These are phyloP conservation scores for Quercus suber DNA, from an alignment of 306 rosid genomes.

Conservation along the genomic window DNA sequence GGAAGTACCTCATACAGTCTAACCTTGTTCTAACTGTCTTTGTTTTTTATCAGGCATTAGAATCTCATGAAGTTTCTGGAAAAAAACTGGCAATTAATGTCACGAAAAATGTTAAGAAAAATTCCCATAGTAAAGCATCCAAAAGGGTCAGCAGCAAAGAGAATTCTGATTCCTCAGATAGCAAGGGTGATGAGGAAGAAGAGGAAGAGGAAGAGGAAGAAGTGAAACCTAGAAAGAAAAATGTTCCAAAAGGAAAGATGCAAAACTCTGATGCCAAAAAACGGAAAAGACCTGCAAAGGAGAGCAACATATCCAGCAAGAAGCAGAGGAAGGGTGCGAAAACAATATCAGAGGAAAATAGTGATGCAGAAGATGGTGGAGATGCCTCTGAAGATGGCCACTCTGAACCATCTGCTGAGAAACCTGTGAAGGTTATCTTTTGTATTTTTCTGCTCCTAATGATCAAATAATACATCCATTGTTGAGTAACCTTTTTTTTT, in stretches of 20 bases:
- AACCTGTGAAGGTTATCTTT: slow-evolving; percentile 57
- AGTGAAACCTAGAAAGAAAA: slow-evolving; percentile 61
- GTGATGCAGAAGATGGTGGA: slow-evolving; percentile 53
- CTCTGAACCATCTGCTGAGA: slow-evolving; percentile 67
- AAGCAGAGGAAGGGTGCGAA: slow-evolving; percentile 54
- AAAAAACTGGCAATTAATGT: slow-evolving; percentile 38
- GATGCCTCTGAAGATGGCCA: slow-evolving; percentile 71
- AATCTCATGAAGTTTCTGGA: slow-evolving; percentile 40
- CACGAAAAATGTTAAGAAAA: slow-evolving; percentile 53
- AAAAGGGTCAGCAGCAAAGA: slow-evolving; percentile 51
- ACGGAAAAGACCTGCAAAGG: slow-evolving; percentile 58
- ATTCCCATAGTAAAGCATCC: slow-evolving; percentile 45
- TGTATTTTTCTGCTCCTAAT: slow-evolving; percentile 5
- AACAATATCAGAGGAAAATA: slow-evolving; percentile 39
- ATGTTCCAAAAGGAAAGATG: slow-evolving; percentile 47
- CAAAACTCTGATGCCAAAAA: slow-evolving; percentile 50
- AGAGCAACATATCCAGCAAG: slow-evolving; percentile 46
- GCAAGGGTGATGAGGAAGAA: slow-evolving; percentile 51
- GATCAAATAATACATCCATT: slow-evolving; percentile 8
- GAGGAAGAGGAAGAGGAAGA: slow-evolving; percentile 26
- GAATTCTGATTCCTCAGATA: slow-evolving; percentile 49
- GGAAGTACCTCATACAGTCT: slow-evolving; percentile 11
- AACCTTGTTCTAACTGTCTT: slow-evolving; percentile 12
- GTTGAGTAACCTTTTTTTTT: background rate
- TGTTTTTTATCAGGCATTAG: slow-evolving; percentile 44